phyloP scores from a whole-genome alignment of 345 rosid species.

The Citrus reticulata region DNA sequence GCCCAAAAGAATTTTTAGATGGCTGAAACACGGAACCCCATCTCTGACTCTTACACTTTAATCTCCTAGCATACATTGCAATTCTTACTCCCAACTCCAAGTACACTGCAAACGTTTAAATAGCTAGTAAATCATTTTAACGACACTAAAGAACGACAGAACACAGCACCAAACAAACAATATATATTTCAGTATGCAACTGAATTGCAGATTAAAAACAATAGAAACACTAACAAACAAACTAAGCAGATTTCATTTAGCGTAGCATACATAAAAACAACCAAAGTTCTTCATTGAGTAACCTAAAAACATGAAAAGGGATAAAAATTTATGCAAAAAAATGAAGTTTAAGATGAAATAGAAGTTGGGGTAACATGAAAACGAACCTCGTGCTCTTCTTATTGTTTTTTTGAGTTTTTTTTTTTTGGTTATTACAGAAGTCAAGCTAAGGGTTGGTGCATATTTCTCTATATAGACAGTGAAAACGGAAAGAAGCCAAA shows the following conservation, averaged over 20 bases:
- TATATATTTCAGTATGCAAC: not conserved
- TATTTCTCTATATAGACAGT: not conserved
- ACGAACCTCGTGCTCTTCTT: not conserved
- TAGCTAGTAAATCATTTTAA: not conserved
- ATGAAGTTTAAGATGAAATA: not conserved
- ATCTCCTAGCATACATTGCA: constrained; percentile 67
- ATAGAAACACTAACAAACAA: not conserved
- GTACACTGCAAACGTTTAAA: constrained; percentile 15
- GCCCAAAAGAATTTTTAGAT: constrained; percentile 39
- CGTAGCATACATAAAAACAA: not conserved
- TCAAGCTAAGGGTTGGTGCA: not conserved
- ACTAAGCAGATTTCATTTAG: too few species aligned
- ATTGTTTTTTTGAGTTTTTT: not conserved
- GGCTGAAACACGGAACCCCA: constrained; percentile 52
- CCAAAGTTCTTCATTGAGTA: not conserved
- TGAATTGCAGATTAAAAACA: not conserved
- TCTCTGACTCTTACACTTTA: constrained; percentile 56
- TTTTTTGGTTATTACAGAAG: not conserved
- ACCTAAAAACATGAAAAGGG: not conserved
- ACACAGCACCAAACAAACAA: not conserved
- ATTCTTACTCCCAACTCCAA: constrained; percentile 18
- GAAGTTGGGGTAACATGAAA: not conserved
- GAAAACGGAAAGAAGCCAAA: not conserved
- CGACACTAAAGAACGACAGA: not conserved
- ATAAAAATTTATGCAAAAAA: not conserved